Percentiles rank a stretch among this genome's conserved stretches.
phyloP scores from a whole-genome alignment of 2,329 filamentous ascomycete genomes.

The Trichophyton mentagrophytes region DNA sequence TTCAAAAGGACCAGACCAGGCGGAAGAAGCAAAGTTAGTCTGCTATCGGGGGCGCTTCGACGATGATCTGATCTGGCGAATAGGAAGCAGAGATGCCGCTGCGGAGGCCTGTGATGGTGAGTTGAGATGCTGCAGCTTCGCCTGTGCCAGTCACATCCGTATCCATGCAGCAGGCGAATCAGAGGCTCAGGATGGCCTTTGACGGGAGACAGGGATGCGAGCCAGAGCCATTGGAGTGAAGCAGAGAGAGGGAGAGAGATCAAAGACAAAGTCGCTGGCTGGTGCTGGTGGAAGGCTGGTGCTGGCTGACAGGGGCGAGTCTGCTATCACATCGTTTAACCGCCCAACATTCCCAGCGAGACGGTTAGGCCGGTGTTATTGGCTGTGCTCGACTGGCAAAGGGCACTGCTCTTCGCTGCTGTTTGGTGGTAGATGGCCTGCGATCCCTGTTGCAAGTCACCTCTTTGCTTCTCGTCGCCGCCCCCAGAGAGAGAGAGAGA shows the following conservation, averaged over 20 bases:
- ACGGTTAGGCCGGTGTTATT: neutral
- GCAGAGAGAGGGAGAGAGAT: neutral
- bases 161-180: neutral
- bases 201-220: too few species aligned
- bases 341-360: neutral
- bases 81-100: neutral
- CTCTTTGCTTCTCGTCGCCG: too few species aligned
- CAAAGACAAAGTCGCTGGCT: neutral
- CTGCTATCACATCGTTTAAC: neutral
- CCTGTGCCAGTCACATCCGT: neutral
- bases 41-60: neutral
- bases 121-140: neutral
- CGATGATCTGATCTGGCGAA: neutral
- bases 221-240: neutral
- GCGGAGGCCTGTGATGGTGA: neutral
- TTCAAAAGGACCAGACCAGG: neutral
- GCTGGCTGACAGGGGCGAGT: neutral
- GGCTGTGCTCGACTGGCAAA: neutral
- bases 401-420: neutral
- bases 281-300: neutral
- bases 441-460: neutral
- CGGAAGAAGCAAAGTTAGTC: neutral
- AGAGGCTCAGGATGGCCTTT: neutral
- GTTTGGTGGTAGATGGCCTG: neutral
- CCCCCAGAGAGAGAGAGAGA: too few species aligned